A percentile compares a stretch with the other conserved stretches of the same genome.
Conservation (phyloP, 2,329 filamentous ascomycete genomes). For the Phyllosticta capitalensis region DNA sequence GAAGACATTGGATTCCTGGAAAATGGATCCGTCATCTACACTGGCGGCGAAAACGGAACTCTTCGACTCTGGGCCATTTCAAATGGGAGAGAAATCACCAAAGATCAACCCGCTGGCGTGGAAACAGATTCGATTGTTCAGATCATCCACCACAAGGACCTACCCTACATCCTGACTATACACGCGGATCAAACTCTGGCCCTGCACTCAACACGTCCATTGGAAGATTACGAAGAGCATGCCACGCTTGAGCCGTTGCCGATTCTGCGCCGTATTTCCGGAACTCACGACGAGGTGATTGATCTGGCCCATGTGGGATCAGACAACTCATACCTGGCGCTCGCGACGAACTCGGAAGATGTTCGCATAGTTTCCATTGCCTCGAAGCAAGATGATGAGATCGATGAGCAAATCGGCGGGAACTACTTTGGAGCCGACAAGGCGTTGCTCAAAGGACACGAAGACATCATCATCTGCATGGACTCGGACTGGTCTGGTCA, state of each 20-base stretch:
- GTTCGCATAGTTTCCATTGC: constrained; percentile 72
- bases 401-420: constrained; percentile 17
- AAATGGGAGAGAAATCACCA: constrained; percentile 68
- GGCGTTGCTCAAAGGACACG: constrained; percentile 75
- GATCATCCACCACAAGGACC: constrained; percentile 54
- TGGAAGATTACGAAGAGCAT: constrained; percentile 29
- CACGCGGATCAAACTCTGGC: constrained; percentile 84
- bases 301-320: constrained; percentile 80
- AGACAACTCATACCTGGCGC: constrained; percentile 70
- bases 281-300: constrained; percentile 95
- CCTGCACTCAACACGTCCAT: constrained; percentile 52
- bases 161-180: constrained; percentile 67
- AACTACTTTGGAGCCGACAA: constrained; percentile 84
- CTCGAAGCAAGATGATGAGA: constrained; percentile 19
- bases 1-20: constrained; percentile 75
- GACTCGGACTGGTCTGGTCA: constrained; percentile 95
- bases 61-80: constrained; percentile 76
- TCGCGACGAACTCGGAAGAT: constrained; percentile 93
- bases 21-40: constrained; percentile 63
- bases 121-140: constrained; percentile 62
- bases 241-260: constrained; percentile 48
- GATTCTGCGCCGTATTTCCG: constrained; percentile 71
- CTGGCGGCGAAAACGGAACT: constrained; percentile 73
- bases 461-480: constrained; percentile 90
- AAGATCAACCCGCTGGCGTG: constrained; percentile 53